Evolutionary conservation across 306 rosid genomes (phyloP).

Genomic region (Gastrolobium bilobum): DNA sequence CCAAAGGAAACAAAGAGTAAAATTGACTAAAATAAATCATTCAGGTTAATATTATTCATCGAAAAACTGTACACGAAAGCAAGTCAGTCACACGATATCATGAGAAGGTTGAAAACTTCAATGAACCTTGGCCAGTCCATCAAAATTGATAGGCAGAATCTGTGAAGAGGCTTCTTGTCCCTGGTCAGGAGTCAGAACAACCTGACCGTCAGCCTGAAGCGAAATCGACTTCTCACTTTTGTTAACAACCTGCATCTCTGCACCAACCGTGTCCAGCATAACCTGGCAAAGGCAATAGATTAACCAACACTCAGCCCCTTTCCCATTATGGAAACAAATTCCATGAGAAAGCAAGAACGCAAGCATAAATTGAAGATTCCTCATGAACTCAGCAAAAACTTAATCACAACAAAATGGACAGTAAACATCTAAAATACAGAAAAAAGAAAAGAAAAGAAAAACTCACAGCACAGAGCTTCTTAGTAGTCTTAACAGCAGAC

Average conservation of each 20-base stretch:
- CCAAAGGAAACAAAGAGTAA: constrained; percentile 2
- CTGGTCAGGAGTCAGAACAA: constrained; percentile 76
- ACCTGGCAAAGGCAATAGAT: constrained; percentile 57
- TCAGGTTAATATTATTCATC: constrained; percentile 21
- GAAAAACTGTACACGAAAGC: constrained; percentile 3
- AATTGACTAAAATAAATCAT: not conserved
- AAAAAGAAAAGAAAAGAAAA: not conserved
- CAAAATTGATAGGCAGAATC: constrained; percentile 85
- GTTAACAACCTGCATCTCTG: constrained; percentile 90
- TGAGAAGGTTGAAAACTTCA: not conserved
- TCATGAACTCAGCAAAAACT: constrained; percentile 8
- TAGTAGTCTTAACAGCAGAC: constrained; percentile 76
- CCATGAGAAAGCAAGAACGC: not conserved
- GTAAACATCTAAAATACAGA: constrained; percentile 29
- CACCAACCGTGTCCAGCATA: constrained; percentile 90
- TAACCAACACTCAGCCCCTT: constrained; percentile 29
- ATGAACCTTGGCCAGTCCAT: constrained; percentile 83
- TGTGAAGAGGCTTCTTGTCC: constrained; percentile 85
- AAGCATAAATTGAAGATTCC: not conserved
- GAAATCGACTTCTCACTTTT: constrained; percentile 72
- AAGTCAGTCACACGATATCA: constrained; percentile 7
- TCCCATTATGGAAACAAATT: not conserved
- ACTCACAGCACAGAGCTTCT: constrained; percentile 97
- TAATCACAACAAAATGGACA: not conserved
- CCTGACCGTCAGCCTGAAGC: constrained; percentile 66